Evolutionary conservation across 2,329 filamentous ascomycete genomes (phyloP).

Genomic region (Fusarium globosum): DNA sequence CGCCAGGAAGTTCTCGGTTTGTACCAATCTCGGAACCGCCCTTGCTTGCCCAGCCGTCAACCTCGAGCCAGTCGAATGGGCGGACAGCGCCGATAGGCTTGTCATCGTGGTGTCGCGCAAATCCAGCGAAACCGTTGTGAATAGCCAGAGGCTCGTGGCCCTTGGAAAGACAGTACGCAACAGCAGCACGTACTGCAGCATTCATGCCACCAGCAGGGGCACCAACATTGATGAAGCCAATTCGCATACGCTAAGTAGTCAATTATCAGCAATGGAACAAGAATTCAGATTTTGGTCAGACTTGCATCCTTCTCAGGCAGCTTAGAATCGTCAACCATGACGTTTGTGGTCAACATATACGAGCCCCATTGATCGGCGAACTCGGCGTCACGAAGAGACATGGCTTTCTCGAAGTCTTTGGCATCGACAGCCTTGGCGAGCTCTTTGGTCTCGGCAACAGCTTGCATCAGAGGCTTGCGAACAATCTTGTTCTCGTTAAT

Average conservation of each 20-base stretch:
- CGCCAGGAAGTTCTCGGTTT: constrained; percentile 90
- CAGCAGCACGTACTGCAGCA: constrained; percentile 90
- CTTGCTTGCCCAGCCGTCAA: constrained; percentile 94
- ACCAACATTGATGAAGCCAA: constrained; percentile 96
- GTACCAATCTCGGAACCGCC: constrained; percentile 98
- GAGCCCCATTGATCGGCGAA: constrained; percentile 93
- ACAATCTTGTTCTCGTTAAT: constrained; percentile 99
- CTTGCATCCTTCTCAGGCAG: constrained; percentile 77
- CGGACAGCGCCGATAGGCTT: constrained; percentile 84
- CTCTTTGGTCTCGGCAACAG: constrained; percentile 86
- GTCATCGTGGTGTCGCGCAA: constrained; percentile 90
- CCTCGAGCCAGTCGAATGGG: constrained; percentile 90
- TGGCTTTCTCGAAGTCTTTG: constrained; percentile 88
- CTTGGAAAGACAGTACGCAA: constrained; percentile 89
- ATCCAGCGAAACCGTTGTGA: constrained; percentile 95
- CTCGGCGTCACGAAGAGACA: constrained; percentile 89
- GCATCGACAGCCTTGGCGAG: constrained; percentile 84
- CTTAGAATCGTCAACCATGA: constrained; percentile 74
- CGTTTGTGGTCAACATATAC: constrained; percentile 90
- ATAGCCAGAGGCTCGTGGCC: constrained; percentile 95
- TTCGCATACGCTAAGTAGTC: constrained; percentile 78
- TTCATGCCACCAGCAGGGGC: constrained; percentile 99
- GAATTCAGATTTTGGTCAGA: constrained; percentile 6
- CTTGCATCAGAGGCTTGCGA: constrained; percentile 87
- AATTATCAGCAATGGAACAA: background rate